phyloP scores from a whole-genome alignment of 495 filamentous ascomycete species.

The Xylaria sp. region DNA sequence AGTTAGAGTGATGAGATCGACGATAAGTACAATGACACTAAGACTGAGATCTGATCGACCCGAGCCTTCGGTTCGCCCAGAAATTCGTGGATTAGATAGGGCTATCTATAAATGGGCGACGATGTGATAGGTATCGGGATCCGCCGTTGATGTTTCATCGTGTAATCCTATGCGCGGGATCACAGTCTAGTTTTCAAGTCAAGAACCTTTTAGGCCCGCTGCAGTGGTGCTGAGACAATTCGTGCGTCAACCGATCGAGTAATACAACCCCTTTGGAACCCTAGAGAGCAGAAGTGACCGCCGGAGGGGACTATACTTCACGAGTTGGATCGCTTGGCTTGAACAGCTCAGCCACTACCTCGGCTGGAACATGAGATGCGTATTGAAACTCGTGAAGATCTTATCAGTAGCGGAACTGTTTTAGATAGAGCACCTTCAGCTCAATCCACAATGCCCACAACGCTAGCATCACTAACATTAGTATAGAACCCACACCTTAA shows the following conservation, averaged over 20 bases:
- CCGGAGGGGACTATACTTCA: background rate
- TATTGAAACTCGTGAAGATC: background rate
- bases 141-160: conserved; percentile 4
- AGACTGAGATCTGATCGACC: conserved; percentile 14
- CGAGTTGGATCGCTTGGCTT: background rate
- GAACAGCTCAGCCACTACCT: background rate
- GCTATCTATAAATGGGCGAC: conserved; percentile 6
- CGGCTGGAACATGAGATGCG: background rate
- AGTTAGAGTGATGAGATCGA: background rate
- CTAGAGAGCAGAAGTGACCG: background rate
- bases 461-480: conserved; percentile 7
- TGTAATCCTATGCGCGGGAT: background rate
- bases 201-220: background rate
- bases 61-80: conserved; percentile 14
- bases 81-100: background rate
- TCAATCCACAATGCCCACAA: conserved; percentile 7
- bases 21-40: background rate
- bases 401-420: background rate
- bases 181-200: background rate
- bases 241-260: conserved; percentile 3
- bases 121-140: conserved; percentile 3
- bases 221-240: conserved; percentile 3
- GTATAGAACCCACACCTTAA: background rate
- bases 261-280: background rate
- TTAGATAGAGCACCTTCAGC: background rate